Evolutionary conservation across 2,329 filamentous ascomycete species (phyloP).

Genomic region (Drechslerella coelobrocha): DNA sequence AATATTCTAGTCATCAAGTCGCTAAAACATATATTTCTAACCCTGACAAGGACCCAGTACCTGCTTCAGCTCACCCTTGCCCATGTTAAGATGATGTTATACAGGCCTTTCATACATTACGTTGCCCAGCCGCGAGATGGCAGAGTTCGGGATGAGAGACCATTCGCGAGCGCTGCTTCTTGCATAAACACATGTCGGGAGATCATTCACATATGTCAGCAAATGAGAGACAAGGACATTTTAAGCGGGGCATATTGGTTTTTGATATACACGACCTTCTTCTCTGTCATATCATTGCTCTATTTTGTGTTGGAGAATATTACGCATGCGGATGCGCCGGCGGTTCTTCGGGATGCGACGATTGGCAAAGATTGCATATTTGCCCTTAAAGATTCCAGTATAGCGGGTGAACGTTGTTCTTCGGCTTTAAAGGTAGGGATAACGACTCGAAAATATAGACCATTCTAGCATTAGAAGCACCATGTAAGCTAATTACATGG

Average conservation of each 20-base stretch:
- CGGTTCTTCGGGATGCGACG: slow-evolving; percentile 82
- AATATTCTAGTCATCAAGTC: neutral
- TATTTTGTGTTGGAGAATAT: slow-evolving; percentile 84
- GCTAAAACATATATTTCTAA: slow-evolving; percentile 8
- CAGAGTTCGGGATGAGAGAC: slow-evolving; percentile 69
- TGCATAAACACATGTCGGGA: slow-evolving; percentile 69
- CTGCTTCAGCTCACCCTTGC: slow-evolving; percentile 79
- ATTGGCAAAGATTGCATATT: slow-evolving; percentile 84
- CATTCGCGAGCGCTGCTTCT: slow-evolving; percentile 75
- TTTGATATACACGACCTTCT: slow-evolving; percentile 82
- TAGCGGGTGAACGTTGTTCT: slow-evolving; percentile 87
- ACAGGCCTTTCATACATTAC: slow-evolving; percentile 83
- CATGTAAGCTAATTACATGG: slow-evolving; percentile 24
- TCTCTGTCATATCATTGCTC: slow-evolving; percentile 77
- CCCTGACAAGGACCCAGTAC: slow-evolving; percentile 67
- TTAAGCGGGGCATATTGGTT: slow-evolving; percentile 88
- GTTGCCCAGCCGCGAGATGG: slow-evolving; percentile 68
- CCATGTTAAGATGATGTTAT: slow-evolving; percentile 81
- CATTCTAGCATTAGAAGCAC: neutral
- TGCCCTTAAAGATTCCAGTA: slow-evolving; percentile 78
- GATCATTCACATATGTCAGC: slow-evolving; percentile 78
- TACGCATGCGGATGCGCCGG: slow-evolving; percentile 74
- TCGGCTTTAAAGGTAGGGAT: slow-evolving; percentile 71
- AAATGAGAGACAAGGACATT: slow-evolving; percentile 76
- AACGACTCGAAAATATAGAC: neutral